Evolutionary conservation across 257 asterid genomes (phyloP), one percentile per base, ranked within the genome.

Genomic region (Solanum rostratum): DNA sequence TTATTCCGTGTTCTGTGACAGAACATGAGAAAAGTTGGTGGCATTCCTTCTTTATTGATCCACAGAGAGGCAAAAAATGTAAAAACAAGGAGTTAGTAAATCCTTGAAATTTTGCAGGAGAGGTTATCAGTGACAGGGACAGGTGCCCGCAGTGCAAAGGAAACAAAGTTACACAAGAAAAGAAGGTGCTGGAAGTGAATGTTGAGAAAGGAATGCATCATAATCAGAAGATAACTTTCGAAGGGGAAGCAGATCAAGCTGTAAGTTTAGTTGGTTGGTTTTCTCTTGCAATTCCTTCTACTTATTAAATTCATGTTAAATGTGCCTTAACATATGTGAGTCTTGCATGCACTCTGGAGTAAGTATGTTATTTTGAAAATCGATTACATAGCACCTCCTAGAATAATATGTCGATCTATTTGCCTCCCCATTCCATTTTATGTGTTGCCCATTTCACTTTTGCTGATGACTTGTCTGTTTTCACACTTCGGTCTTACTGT

Each of bases 151-250:
- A 85, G 81, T 90, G 93, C 88, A 89, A 87, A 62, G 90, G 91
- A 45, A 79, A 84, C 63, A 90, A 90, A 87, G 84, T 89, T 85
- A 10, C 79, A n/a, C 85, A 11, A 54, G 88, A 82, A 86, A 89
- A 86, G 85, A 89, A 87, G 83, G 88, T 83, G 73, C 70, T 90
- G n/a, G 90, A 90, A 85, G 93, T 90, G 55, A 83, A 74, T 41
- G 84, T 90, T 8, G 90, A 90, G 84, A 87, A 87, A 82, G 93
- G 93, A 66, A 87, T 90, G 93, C 83, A 86, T 14, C 86, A 90
- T 81, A 79, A 80, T 60, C 87, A 87, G 80, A 84, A 84, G 86
- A 87, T 90, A 57, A 84, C 83, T 33, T 90, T 86, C 69, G 45
- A 82, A 8, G 91, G 90, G 69, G 89, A 88, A 86, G 86, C 92